Conservation (phyloP, 2,329 filamentous ascomycete species). For the Colletotrichum sp. region DNA sequence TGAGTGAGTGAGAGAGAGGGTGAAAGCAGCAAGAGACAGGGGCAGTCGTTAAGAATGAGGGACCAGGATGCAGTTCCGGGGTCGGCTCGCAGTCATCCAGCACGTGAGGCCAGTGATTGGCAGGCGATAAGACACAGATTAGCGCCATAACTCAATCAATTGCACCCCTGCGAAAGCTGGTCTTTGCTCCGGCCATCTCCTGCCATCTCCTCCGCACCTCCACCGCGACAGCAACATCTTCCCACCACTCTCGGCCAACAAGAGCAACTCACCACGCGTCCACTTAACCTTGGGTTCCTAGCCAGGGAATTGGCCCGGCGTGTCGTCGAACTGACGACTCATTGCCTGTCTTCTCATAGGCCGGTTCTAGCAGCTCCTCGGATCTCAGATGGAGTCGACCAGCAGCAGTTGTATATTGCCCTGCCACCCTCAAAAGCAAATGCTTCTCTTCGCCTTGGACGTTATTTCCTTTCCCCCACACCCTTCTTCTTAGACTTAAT, state of each 20-base stretch:
- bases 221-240: neutral
- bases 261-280: conserved; percentile 13
- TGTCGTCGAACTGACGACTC: neutral
- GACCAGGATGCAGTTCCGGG: neutral
- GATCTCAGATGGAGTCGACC: neutral
- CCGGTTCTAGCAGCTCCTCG: neutral
- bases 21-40: neutral
- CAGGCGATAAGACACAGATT: conserved; percentile 17
- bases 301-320: neutral
- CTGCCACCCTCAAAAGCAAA: neutral
- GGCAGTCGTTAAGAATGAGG: neutral
- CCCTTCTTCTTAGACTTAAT: neutral
- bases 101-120: conserved; percentile 22
- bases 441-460: neutral
- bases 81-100: neutral
- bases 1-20: neutral
- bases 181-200: neutral
- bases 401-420: neutral
- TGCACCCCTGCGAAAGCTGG: neutral
- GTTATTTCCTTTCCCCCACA: neutral
- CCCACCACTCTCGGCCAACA: neutral
- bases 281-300: neutral
- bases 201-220: neutral
- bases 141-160: conserved; percentile 1
- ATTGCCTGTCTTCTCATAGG: neutral